Evolutionary conservation across 2,329 filamentous ascomycete species (phyloP), one percentile per base, ranked within the genome.

Genomic region (Phyllosticta citribraziliensis): DNA sequence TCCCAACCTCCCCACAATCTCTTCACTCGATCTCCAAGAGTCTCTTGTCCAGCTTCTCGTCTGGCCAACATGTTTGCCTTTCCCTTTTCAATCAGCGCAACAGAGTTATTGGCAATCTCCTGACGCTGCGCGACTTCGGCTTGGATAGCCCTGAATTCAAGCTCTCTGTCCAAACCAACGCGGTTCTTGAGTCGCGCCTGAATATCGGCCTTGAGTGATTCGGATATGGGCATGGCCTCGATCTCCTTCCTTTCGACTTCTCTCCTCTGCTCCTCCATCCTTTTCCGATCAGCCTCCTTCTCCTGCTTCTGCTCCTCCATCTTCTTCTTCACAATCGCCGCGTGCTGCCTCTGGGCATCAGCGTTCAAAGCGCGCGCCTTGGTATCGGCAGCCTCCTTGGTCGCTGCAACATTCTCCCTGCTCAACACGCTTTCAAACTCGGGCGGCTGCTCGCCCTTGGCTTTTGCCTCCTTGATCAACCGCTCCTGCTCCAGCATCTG

Each of bases 401-500:
- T 47, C 22, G 55, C 62, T 12, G 66, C 64, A 12, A 74, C 59
- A 55, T 73, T 74, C 35, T 65, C 63, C 55, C 30, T 24, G 19
- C 70, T 70, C 3, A 73, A 72, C 35, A 89, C 71, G 6, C 85
- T 72, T 8, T 83, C 77, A 68, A 89, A 86, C 20, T 78, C 75
- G 0, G 88, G 87, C 54, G 79, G 70, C 68, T 68, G 77, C 68
- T 69, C 73, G 65, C 69, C 83, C 73, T 74, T 81, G 59, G 80
- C 78, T 73, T 85, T 85, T 40, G 88, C 88, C 68, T 85, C 81
- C 65, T 88, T 84, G n/a, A 89, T 84, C 64, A 82, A 83, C 20
- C 79, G 80, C 74, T 99, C 93, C 71, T 96, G 91, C 64, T 84
- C 82, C 47, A 96, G 75, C 86, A 97, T 91, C 67, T 88, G 85